A percentile compares a stretch with the other conserved stretches of the same genome.
Conservation (phyloP, 2,329 filamentous ascomycete species). For the Hypoxylon sp. region DNA sequence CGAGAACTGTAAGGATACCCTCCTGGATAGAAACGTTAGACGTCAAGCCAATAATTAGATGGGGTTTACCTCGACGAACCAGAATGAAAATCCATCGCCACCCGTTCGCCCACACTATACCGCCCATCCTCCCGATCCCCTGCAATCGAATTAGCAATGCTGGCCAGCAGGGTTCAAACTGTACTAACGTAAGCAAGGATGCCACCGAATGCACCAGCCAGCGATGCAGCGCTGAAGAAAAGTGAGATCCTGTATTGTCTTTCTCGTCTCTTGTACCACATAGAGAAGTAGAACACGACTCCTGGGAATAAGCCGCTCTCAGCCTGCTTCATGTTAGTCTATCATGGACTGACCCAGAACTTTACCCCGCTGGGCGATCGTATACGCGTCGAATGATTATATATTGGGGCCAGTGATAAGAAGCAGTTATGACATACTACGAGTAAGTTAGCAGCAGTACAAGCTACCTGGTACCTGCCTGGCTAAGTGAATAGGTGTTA, state of each 20-base stretch:
- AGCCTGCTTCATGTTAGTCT: conserved; percentile 44
- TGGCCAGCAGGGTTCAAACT: no score
- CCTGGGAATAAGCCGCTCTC: conserved; percentile 66
- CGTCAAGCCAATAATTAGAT: conserved; percentile 49
- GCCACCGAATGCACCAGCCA: conserved; percentile 68
- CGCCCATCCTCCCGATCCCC: conserved; percentile 66
- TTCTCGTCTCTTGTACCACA: conserved; percentile 68
- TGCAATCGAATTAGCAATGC: conserved; percentile 38
- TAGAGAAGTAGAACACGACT: conserved; percentile 53
- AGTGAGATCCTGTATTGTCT: conserved; percentile 66
- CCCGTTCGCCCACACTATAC: conserved; percentile 63
- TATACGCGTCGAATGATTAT: not conserved
- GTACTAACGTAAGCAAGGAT: conserved; percentile 63
- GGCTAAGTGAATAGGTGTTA: not conserved
- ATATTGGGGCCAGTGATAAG: not conserved
- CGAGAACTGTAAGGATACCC: conserved; percentile 65
- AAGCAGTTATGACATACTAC: conserved; percentile 22
- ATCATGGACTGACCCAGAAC: not conserved
- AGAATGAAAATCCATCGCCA: conserved; percentile 73
- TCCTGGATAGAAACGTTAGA: conserved; percentile 60
- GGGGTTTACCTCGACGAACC: conserved; percentile 51
- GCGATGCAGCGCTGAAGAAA: conserved; percentile 66
- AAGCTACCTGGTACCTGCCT: not conserved
- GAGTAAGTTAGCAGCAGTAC: conserved; percentile 12
- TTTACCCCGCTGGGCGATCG: not conserved